Evolutionary conservation across 345 rosid species (phyloP).

Genomic region (Pistacia integerrima): DNA sequence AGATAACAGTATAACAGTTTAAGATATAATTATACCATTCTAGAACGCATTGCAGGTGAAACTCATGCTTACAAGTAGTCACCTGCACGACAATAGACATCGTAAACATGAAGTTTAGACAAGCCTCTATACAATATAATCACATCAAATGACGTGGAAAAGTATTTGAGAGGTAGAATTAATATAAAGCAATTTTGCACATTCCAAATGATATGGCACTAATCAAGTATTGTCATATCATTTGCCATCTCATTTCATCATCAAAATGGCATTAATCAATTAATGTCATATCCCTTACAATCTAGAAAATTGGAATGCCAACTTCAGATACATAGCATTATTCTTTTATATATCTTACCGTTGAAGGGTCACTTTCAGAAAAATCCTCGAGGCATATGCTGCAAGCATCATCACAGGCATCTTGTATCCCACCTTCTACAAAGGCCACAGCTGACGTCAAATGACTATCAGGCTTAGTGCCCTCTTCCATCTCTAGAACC

Average conservation of each 20-base stretch:
- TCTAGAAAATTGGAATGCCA: too few relatives aligned
- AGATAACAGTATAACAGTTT: neutral
- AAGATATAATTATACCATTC: constrained; percentile 53
- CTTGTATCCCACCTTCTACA: constrained; percentile 74
- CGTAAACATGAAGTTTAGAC: constrained; percentile 6
- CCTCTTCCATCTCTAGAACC: constrained; percentile 51
- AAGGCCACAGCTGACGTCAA: constrained; percentile 71
- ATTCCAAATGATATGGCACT: too few relatives aligned
- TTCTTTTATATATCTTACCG: constrained; percentile 35
- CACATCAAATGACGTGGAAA: neutral
- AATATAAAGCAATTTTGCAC: too few relatives aligned
- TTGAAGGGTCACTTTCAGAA: constrained; percentile 64
- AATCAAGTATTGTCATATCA: too few relatives aligned
- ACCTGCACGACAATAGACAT: constrained; percentile 38
- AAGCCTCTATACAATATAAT: neutral
- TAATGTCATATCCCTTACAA: too few relatives aligned
- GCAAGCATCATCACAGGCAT: constrained; percentile 71
- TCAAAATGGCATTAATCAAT: too few relatives aligned
- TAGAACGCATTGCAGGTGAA: constrained; percentile 80
- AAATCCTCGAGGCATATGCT: constrained; percentile 82
- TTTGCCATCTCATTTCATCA: too few relatives aligned
- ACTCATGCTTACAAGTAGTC: constrained; percentile 76
- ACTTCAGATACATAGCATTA: too few relatives aligned
- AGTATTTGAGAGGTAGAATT: neutral
- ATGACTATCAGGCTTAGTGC: constrained; percentile 39